phyloP scores from a whole-genome alignment of 352 stramenopile species.

The Achlya hypogyna region DNA sequence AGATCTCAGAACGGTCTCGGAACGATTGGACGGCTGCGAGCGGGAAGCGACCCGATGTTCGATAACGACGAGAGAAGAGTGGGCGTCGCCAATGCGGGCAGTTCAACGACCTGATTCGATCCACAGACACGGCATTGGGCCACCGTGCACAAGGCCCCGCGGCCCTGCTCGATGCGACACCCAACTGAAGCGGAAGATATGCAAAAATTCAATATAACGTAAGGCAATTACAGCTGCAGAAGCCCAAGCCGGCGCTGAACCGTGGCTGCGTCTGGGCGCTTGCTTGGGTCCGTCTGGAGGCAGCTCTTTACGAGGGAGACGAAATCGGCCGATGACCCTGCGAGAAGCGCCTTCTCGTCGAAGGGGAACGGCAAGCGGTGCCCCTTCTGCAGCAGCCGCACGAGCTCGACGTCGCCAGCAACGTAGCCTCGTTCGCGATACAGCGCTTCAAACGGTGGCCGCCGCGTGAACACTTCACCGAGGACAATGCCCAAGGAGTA shows the following conservation, averaged over 20 bases:
- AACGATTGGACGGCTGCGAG: not conserved
- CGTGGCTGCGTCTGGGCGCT: too few relatives aligned
- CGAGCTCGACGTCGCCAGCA: not conserved
- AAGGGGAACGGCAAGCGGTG: not conserved
- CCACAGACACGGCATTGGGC: too few relatives aligned
- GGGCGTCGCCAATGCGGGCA: not conserved
- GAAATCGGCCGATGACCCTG: not conserved
- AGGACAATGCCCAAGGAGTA: slow-evolving; percentile 2
- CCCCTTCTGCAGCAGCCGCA: not conserved
- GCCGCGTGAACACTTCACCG: slow-evolving; percentile 8
- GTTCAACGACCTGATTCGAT: not conserved
- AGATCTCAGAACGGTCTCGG: not conserved
- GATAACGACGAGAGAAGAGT: not conserved
- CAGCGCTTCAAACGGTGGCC: not conserved
- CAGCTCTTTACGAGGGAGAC: not conserved
- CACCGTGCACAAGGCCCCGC: too few relatives aligned
- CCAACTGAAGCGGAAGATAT: too few relatives aligned
- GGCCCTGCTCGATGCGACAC: too few relatives aligned
- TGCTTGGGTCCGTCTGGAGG: not conserved
- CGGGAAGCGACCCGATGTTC: not conserved
- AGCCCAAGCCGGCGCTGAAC: too few relatives aligned
- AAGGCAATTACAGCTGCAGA: too few relatives aligned
- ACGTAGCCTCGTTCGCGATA: not conserved
- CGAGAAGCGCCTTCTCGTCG: not conserved
- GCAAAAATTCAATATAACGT: too few relatives aligned